These are phyloP conservation scores for Cladosporium sp. DNA, from an alignment of 2,329 filamentous ascomycete species.

Conservation along the genomic window DNA sequence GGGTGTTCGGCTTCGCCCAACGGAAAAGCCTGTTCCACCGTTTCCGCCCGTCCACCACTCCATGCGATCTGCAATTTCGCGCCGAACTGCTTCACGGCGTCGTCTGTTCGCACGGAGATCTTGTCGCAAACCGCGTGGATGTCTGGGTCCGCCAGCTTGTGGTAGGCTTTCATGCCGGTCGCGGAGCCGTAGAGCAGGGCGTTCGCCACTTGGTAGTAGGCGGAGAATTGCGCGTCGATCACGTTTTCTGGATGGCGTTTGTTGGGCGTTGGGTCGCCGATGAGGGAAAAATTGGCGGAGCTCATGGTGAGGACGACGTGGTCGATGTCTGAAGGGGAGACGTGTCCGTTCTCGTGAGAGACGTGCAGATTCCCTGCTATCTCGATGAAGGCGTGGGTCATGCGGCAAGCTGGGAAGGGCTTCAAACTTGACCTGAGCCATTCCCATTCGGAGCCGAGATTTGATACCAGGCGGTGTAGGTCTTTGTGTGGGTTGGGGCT, in stretches of 20 bases:
- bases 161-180: slow-evolving; percentile 26
- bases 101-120: slow-evolving; percentile 22
- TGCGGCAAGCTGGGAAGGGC: slow-evolving; percentile 30
- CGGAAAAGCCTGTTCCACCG: slow-evolving; percentile 21
- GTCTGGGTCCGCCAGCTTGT: slow-evolving; percentile 21
- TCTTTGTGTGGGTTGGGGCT: slow-evolving; percentile 23
- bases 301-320: slow-evolving; percentile 21
- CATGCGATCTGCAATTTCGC: slow-evolving; percentile 22
- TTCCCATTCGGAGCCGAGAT: slow-evolving; percentile 25
- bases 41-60: slow-evolving; percentile 20
- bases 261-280: slow-evolving; percentile 33
- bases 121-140: slow-evolving; percentile 23
- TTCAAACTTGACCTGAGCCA: slow-evolving; percentile 26
- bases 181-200: slow-evolving; percentile 26
- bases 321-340: slow-evolving; percentile 18
- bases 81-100: slow-evolving; percentile 21
- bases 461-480: slow-evolving; percentile 18
- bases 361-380: slow-evolving; percentile 22
- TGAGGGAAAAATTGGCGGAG: slow-evolving; percentile 24
- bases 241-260: slow-evolving; percentile 44
- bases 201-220: slow-evolving; percentile 38
- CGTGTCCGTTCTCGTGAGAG: not conserved
- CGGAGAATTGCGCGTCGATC: slow-evolving; percentile 50
- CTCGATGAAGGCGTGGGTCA: slow-evolving; percentile 32
- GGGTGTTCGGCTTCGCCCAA: slow-evolving; percentile 29